Base-by-base conservation (phyloP, 345 rosid species). In the Euphorbia lathyris region DNA sequence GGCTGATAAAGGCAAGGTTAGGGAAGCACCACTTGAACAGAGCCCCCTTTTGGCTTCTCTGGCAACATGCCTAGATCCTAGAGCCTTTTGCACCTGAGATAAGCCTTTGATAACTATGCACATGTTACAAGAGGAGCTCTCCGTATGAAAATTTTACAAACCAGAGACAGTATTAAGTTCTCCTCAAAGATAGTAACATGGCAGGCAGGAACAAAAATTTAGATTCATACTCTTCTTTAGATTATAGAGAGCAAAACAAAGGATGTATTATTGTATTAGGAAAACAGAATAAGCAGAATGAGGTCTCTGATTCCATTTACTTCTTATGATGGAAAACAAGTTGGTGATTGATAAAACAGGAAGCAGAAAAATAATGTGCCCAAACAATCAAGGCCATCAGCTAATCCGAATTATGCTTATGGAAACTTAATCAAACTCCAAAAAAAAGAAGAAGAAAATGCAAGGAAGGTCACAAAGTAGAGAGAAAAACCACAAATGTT, bases 341-440 rank as follows among this genome's bases (percentile, higher is more conserved):
- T 5, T 10, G 48, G 16, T 27, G 23, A 30, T 50, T 14, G 2
- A 19, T 66, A 66, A 8, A 65, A 27, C 4, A 26, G 6, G 16
- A 7, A 45, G 16, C 14, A 19, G 16, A 27, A 17, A 7, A 47
- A 48, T 2, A 32, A 67, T n/a, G 60, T 53, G 29, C 61, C 58
- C 22, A 52, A 58, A 23, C 30, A 30, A 51, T 34, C 30, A 66
- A 16, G 27, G 27, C 40, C 26, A 36, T 66, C 70, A 6, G 40
- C 70, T 66, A n/a, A 38, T 36, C 23, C 23, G 63, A 38, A 14
- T 55, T 55, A 67, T 55, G 23, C 19, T 43, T 58, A 20, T 60
- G 17, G 29, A 20, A 25, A 27, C 20, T 58, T 23, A 3, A 45
- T 17, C 45, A 19, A 38, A 59, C 62, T 26, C 62, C 22, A 9